phyloP scores from a whole-genome alignment of 768 basidiomycete genomes.

The Hericium alpestre region DNA sequence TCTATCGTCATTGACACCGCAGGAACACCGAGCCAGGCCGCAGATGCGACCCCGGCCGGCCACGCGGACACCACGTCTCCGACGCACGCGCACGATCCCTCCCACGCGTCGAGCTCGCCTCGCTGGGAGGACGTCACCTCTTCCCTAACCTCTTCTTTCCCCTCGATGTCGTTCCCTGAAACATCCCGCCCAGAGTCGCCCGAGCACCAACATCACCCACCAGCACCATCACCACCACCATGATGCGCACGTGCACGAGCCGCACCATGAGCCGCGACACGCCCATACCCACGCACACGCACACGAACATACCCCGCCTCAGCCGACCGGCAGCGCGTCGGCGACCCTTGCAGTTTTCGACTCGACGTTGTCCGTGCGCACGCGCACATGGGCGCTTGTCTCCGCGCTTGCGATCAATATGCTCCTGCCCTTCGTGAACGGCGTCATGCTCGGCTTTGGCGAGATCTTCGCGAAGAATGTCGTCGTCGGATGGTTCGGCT shows the following conservation, averaged over 20 bases:
- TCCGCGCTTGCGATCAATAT: conserved; percentile 78
- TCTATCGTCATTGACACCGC: not conserved
- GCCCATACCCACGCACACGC: not conserved
- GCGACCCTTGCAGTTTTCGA: conserved; percentile 67
- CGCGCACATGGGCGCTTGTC: conserved; percentile 57
- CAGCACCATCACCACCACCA: not conserved
- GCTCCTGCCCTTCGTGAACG: conserved; percentile 81
- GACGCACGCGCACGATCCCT: not conserved
- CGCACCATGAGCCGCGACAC: not conserved
- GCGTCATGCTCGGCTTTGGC: conserved; percentile 94
- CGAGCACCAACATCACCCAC: conserved; percentile 5
- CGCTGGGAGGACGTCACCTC: conserved; percentile 60
- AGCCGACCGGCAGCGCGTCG: conserved; percentile 12
- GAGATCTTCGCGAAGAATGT: conserved; percentile 84
- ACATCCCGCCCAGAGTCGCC: conserved; percentile 40
- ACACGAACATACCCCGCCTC: not conserved
- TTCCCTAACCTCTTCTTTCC: conserved; percentile 45
- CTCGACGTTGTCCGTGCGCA: conserved; percentile 49
- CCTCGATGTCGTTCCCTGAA: conserved; percentile 71
- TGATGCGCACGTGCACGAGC: not conserved
- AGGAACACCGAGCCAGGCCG: not conserved
- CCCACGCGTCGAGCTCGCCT: conserved; percentile 22
- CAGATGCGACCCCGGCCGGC: not conserved
- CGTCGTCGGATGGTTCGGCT: conserved; percentile 43
- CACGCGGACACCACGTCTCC: conserved; percentile 1